Percentiles rank a stretch among this genome's conserved stretches.
Conservation (phyloP, 306 rosid species). For the Dalbergia cochinchinensis region DNA sequence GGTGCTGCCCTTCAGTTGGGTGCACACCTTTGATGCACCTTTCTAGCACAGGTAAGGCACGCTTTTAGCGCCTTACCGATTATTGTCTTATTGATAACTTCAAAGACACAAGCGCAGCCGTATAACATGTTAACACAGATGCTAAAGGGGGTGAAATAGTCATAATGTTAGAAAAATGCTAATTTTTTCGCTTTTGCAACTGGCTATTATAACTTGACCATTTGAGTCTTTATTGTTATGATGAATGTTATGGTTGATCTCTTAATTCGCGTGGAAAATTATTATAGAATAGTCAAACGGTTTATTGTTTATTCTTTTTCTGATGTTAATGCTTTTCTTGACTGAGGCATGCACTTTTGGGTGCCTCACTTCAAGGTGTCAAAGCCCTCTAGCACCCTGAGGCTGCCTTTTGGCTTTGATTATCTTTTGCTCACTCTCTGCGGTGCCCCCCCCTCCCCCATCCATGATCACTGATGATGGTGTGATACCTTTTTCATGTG, state of each 20-base stretch:
- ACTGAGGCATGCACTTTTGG: background rate
- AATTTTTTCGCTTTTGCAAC: background rate
- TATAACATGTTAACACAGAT: background rate
- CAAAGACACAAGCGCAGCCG: background rate
- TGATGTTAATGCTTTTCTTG: background rate
- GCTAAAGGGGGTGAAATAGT: background rate
- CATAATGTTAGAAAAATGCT: background rate
- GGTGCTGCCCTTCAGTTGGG: slow-evolving; percentile 6
- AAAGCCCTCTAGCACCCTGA: too few species aligned
- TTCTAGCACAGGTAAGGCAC: slow-evolving; percentile 9
- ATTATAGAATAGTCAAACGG: background rate
- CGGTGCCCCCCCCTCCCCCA: background rate
- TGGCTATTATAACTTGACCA: background rate
- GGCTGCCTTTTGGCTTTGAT: background rate
- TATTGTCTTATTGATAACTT: too few species aligned
- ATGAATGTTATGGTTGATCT: background rate
- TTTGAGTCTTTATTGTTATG: background rate
- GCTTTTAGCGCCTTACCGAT: slow-evolving; percentile 5
- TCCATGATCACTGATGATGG: slow-evolving; percentile 31
- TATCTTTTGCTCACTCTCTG: background rate
- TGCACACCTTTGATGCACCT: slow-evolving; percentile 5
- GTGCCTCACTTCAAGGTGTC: background rate
- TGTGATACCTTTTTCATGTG: slow-evolving; percentile 32
- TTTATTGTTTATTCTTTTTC: background rate
- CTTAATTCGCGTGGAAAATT: background rate